Evolutionary conservation across 2,329 filamentous ascomycete species (phyloP).

Genomic region (Pleomassaria siparia): DNA sequence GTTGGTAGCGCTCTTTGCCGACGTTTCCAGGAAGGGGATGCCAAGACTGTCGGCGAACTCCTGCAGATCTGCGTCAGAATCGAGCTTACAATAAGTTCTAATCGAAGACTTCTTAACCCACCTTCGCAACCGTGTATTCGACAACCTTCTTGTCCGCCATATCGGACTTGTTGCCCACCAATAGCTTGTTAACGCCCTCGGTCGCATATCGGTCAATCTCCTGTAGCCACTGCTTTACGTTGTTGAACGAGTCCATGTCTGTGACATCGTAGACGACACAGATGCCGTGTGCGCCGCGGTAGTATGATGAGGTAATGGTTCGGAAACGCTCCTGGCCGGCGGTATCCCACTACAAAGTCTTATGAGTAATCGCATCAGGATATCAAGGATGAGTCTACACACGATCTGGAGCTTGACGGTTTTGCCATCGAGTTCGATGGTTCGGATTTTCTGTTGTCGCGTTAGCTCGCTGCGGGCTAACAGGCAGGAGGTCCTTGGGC

Average conservation of each 20-base stretch:
- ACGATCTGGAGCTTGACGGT: slow-evolving; percentile 98
- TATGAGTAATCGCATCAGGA: slow-evolving; percentile 22
- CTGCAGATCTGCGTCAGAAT: slow-evolving; percentile 51
- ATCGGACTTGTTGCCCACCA: slow-evolving; percentile 99
- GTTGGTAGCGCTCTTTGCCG: slow-evolving; percentile 98
- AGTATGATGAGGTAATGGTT: slow-evolving; percentile 99
- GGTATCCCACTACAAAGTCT: slow-evolving; percentile 81
- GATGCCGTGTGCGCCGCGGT: slow-evolving; percentile 97
- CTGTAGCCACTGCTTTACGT: slow-evolving; percentile 99
- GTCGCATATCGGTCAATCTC: slow-evolving; percentile 99
- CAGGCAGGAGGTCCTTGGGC: slow-evolving; percentile 34
- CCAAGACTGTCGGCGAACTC: slow-evolving; percentile 98
- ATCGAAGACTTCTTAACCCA: slow-evolving; percentile 50
- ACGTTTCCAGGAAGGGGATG: slow-evolving; percentile 99
- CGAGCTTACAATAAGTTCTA: not conserved
- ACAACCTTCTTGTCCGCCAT: slow-evolving; percentile 99
- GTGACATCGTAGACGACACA: slow-evolving; percentile 99
- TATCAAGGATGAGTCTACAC: slow-evolving; percentile 8
- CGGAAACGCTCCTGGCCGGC: slow-evolving; percentile 99
- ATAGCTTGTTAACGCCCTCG: slow-evolving; percentile 98
- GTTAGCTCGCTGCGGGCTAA: slow-evolving; percentile 27
- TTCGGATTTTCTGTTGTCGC: slow-evolving; percentile 86
- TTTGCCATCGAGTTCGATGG: slow-evolving; percentile 99
- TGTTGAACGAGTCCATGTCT: slow-evolving; percentile 99
- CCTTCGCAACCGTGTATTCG: slow-evolving; percentile 99